Evolutionary conservation across 495 filamentous ascomycete genomes (phyloP), one percentile per base, ranked within the genome.

Genomic region (Sporormia fimetaria): DNA sequence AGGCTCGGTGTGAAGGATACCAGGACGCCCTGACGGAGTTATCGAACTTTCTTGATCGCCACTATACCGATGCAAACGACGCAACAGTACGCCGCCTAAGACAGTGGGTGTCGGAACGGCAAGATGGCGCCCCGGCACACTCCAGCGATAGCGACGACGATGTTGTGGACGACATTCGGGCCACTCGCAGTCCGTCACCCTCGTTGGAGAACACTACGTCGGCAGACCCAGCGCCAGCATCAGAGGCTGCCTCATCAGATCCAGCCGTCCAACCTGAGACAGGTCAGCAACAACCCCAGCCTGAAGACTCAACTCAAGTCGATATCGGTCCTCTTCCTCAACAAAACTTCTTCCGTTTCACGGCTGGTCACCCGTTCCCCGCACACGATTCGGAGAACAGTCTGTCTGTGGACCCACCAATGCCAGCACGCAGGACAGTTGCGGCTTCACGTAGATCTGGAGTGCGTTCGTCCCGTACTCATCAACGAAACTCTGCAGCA

Each of bases 21-120:
- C 87, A 94, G 55, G 87, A 96, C 44, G 92, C 87, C 18, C 68
- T 99, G 32, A 87, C 95, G 38, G 90, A 96, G 44, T 62, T 99
- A 3, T 60, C 95, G 2, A 59, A 70, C 10, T 94, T 94, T 51
- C 67, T 96, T 20, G 85, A 95, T 52, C 76, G 72, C 50, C 76
- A 85, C 56, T 74, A 81, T 47, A 68, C 92, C 25, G 83, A 83
- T 10, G 51, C 86, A 12, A 70, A 67, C 20, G 81, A 87, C 56
- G 83, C 84, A 23, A 86, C 90, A 56, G 85, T 80, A 3, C 84
- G 77, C 76, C 69, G 64, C 47, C 73, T 95, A 18, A 69, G 87
- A 46, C 77, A 78, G 60, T 95, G 87, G 87, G 83, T 78, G 16
- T 81, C 77, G 6, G 83, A 90, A 58, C 71, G 80, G 32, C 63